Evolutionary conservation across 306 rosid genomes (phyloP), one percentile per base, ranked within the genome.

Genomic region (Pterocarpus santalinus): DNA sequence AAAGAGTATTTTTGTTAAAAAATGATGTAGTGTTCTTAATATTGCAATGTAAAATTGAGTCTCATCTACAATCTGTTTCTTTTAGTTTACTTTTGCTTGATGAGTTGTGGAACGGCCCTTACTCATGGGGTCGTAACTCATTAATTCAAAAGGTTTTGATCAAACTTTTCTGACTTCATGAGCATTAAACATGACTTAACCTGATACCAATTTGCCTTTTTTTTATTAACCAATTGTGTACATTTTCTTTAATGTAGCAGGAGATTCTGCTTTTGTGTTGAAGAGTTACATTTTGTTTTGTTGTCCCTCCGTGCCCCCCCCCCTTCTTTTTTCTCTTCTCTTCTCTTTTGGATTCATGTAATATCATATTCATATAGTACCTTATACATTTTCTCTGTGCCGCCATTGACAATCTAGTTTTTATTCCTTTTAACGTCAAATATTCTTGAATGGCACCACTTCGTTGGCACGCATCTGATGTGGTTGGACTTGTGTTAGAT

Each of bases 401-500:
- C 30, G 2, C 38, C 2, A 8, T 61, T 39, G 53, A 56, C 17
- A 8, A 38, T 73, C 11, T 39, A 38, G 11, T n/a, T 71, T 76
- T n/a, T 28, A 39, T 49, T 38, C 36, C 64, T 61, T 43, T 39
- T 10, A 9, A 35, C 17, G 33, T 58, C 46, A 28, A 36, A 17
- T 33, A 17, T 34, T 12, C 63, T 69, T 63, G 51, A 64, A 60
- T 70, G 55, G 8, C 65, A 62, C 17, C 5, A 52, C 17, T 65
- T 38, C 36, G 12, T 46, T 7, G n/a, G 28, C 75, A 34, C 28
- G 6, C 28, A 28, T 63, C 6, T 36, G 2, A 6, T 1, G 41
- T 63, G 76, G 22, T 55, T 85, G 65, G 22, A 55, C 52, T 75
- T 76, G 7, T 62, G 39, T 76, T 79, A 91, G 97, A 84, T 84